Percentiles rank a stretch among this genome's conserved stretches.
Evolutionary conservation across 1,139 yeast species (phyloP).

Genomic region (Lodderomyces orthopsilosis): DNA sequence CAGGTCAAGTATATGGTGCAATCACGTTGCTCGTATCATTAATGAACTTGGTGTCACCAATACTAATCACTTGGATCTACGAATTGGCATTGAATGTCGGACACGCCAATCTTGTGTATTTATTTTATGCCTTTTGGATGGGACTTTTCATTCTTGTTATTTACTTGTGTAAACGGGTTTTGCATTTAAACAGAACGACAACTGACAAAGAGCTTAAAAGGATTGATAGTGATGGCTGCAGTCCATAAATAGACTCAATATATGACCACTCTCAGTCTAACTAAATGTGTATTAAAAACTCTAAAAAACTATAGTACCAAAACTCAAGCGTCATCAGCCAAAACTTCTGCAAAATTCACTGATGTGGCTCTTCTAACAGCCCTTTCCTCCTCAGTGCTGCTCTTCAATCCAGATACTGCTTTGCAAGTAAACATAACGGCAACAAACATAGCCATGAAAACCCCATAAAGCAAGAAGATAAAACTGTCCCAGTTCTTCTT

Average conservation of each 20-base stretch:
- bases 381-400: conserved; percentile 3
- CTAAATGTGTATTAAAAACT: neutral
- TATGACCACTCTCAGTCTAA: too few relatives aligned
- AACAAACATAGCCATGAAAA: conserved; percentile 6
- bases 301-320: neutral
- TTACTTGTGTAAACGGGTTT: conserved; percentile 3
- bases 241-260: too few relatives aligned
- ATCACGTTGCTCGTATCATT: conserved; percentile 41
- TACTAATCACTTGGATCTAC: conserved; percentile 1
- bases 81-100: neutral
- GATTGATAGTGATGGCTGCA: too few relatives aligned
- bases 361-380: neutral
- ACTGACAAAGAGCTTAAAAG: conserved; percentile 2
- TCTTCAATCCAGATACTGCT: conserved; percentile 4
- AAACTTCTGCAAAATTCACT: neutral
- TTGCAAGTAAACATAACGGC: conserved; percentile 1
- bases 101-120: conserved; percentile 9
- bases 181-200: conserved; percentile 4
- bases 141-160: neutral
- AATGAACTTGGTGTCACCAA: conserved; percentile 28
- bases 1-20: conserved; percentile 8
- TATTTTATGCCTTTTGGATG: conserved; percentile 10
- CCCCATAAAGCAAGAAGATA: conserved; percentile 13
- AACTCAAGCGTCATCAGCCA: neutral
- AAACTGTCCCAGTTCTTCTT: conserved; percentile 9